phyloP scores from a whole-genome alignment of 2,329 filamentous ascomycete species.

The Xylaria sp. region DNA sequence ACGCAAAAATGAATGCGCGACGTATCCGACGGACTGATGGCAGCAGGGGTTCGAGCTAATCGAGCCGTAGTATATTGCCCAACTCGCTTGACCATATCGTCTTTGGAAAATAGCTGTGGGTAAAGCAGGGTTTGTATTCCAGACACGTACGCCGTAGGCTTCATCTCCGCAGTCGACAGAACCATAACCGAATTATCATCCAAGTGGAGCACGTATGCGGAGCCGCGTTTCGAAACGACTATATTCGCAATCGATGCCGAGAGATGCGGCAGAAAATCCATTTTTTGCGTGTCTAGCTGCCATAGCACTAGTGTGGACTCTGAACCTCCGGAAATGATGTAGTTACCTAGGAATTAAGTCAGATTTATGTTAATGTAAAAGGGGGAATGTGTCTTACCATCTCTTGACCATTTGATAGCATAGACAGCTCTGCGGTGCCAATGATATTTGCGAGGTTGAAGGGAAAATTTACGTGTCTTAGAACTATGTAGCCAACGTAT shows the following conservation, averaged over 20 bases:
- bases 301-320: conserved; percentile 90
- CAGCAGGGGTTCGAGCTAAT: conserved; percentile 57
- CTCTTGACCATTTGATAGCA: conserved; percentile 85
- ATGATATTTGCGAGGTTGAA: conserved; percentile 71
- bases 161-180: conserved; percentile 85
- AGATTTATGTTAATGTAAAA: conserved; percentile 12
- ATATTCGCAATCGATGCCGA: conserved; percentile 83
- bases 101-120: conserved; percentile 53
- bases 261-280: conserved; percentile 87
- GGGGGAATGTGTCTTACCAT: conserved; percentile 62
- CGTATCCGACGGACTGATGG: conserved; percentile 63
- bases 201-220: conserved; percentile 81
- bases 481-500: conserved; percentile 50
- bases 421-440: conserved; percentile 89
- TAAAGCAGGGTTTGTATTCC: conserved; percentile 72
- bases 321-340: conserved; percentile 88
- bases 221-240: conserved; percentile 76
- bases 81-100: conserved; percentile 55
- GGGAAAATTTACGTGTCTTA: conserved; percentile 48
- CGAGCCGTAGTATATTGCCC: conserved; percentile 50
- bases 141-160: conserved; percentile 80
- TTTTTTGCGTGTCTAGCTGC: conserved; percentile 86
- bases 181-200: conserved; percentile 93
- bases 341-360: conserved; percentile 66
- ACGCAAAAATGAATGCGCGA: conserved; percentile 71